Conservation (phyloP, 2,329 filamentous ascomycete genomes). For the Calonectria naviculata region DNA sequence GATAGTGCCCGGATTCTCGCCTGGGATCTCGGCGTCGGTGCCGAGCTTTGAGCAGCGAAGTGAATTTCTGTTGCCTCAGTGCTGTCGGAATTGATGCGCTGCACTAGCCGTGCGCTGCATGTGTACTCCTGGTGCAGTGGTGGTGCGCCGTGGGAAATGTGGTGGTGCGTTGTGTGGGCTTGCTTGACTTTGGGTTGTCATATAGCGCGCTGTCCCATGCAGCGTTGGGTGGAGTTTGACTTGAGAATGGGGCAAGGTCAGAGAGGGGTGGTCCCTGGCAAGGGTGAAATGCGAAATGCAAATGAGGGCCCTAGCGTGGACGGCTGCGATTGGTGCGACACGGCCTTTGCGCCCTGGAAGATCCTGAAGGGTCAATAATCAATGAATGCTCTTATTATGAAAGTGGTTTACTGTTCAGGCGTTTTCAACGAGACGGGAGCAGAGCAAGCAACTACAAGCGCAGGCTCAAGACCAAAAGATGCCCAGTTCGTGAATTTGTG, state of each 20-base stretch:
- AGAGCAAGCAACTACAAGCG: neutral
- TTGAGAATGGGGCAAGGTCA: constrained; percentile 24
- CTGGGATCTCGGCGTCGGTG: neutral
- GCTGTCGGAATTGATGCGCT: constrained; percentile 10
- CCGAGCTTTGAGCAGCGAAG: constrained; percentile 13
- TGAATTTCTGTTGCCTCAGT: constrained; percentile 26
- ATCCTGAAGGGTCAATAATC: neutral
- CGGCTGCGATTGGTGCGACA: constrained; percentile 44
- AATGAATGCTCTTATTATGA: neutral
- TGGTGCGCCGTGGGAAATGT: constrained; percentile 14
- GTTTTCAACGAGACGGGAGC: neutral
- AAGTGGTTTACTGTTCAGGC: neutral
- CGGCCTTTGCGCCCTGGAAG: constrained; percentile 13
- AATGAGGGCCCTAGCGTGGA: constrained; percentile 44
- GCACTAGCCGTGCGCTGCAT: constrained; percentile 13
- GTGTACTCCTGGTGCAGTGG: constrained; percentile 6
- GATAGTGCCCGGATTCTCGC: neutral
- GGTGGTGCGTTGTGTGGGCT: constrained; percentile 13
- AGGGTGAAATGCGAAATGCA: constrained; percentile 34
- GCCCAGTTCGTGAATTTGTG: neutral
- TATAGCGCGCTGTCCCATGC: constrained; percentile 35
- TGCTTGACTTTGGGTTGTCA: constrained; percentile 6
- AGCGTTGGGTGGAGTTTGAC: constrained; percentile 38
- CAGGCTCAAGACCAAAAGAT: neutral
- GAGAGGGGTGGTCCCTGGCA: constrained; percentile 32